Evolutionary conservation across 108 stramenopile species (phyloP).

Genomic region (Fragilaria crotonensis): DNA sequence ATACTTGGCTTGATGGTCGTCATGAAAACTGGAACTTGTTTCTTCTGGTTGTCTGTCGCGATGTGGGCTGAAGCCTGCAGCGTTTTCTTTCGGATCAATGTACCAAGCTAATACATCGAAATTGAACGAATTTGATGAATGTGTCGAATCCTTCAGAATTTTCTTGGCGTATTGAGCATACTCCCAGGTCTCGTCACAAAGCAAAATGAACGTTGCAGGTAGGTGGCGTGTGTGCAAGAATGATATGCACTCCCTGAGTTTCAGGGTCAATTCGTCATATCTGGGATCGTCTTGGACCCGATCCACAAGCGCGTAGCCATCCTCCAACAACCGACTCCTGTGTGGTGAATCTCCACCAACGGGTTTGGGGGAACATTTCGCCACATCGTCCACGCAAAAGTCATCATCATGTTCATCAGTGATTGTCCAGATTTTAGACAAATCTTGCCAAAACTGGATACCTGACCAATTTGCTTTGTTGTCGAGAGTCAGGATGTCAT

Average conservation of each 20-base stretch:
- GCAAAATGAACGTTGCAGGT: conserved; percentile 55
- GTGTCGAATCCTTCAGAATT: conserved; percentile 16
- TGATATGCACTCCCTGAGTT: conserved; percentile 21
- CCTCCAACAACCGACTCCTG: conserved; percentile 9
- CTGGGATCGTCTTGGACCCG: conserved; percentile 5
- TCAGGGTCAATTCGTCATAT: conserved; percentile 1
- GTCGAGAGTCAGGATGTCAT: too few relatives aligned
- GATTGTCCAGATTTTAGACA: too few relatives aligned
- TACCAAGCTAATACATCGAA: conserved; percentile 73
- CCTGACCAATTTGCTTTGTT: too few relatives aligned
- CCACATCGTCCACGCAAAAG: too few relatives aligned
- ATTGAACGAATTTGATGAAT: conserved; percentile 37
- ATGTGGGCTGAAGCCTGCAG: conserved; percentile 42
- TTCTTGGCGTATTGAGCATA: conserved; percentile 29
- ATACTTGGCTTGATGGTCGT: conserved; percentile 50
- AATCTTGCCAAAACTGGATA: too few relatives aligned
- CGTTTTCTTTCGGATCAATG: conserved; percentile 37
- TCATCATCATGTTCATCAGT: too few relatives aligned
- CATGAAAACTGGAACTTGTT: conserved; percentile 20
- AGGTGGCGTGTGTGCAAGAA: conserved; percentile 13
- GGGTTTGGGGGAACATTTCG: too few relatives aligned
- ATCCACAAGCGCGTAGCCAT: conserved; percentile 40
- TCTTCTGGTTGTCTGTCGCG: conserved; percentile 16
- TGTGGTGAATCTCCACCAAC: too few relatives aligned
- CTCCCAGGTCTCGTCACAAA: conserved; percentile 64